phyloP scores from a whole-genome alignment of 169 alveolate species.

The Cryptosporidium canis region DNA sequence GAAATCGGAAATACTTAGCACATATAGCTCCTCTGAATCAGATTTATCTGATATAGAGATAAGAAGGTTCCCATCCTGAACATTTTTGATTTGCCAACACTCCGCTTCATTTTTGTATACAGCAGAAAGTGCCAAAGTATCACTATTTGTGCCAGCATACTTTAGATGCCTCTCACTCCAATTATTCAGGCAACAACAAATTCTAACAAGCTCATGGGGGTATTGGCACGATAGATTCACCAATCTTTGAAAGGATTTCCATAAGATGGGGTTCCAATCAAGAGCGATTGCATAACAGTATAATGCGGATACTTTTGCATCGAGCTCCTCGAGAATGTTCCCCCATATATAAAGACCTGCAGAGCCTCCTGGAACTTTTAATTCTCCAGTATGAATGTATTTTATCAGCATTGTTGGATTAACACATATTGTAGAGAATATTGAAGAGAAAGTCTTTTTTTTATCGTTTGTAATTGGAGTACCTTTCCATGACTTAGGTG shows the following conservation, averaged over 20 bases:
- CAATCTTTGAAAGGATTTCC: constrained; percentile 46
- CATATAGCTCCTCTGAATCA: constrained; percentile 51
- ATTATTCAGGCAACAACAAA: constrained; percentile 64
- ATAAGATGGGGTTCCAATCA: constrained; percentile 66
- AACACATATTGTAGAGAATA: constrained; percentile 37
- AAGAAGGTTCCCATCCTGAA: constrained; percentile 64
- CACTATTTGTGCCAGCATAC: constrained; percentile 18
- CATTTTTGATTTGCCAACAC: constrained; percentile 21
- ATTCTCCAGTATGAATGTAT: constrained; percentile 57
- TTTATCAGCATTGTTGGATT: constrained; percentile 58
- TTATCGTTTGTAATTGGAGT: constrained; percentile 48
- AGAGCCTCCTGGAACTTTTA: constrained; percentile 46
- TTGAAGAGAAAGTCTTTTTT: constrained; percentile 41
- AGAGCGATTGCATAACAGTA: constrained; percentile 59
- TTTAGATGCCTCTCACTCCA: constrained; percentile 52
- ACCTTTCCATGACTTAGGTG: constrained; percentile 73
- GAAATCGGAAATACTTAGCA: constrained; percentile 36
- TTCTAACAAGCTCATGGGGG: constrained; percentile 53
- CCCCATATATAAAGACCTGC: constrained; percentile 70
- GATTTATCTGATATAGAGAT: constrained; percentile 39
- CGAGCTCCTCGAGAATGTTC: constrained; percentile 45
- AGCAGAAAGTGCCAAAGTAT: constrained; percentile 9
- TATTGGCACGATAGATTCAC: constrained; percentile 41
- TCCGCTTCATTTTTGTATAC: constrained; percentile 47
- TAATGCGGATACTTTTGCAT: constrained; percentile 48